These are phyloP conservation scores for Pleoardoris graminearum DNA, from an alignment of 2,329 filamentous ascomycete genomes.

Conservation along the genomic window DNA sequence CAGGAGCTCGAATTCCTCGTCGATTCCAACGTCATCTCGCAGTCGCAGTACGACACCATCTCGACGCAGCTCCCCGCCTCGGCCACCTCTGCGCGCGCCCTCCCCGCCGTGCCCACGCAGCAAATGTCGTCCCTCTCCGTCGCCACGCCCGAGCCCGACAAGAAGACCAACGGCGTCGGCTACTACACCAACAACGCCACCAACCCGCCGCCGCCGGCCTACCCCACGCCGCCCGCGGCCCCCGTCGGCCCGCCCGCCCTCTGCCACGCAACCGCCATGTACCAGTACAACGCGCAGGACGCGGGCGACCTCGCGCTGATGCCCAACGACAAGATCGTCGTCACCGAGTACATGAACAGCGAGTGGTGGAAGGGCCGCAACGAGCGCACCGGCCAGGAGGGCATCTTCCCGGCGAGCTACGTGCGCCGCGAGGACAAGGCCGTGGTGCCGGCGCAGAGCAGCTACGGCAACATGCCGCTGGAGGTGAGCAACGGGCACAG, in stretches of 20 bases:
- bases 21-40: conserved; percentile 77
- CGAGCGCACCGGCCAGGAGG: conserved; percentile 77
- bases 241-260: conserved; percentile 60
- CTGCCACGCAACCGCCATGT: conserved; percentile 77
- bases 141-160: conserved; percentile 36
- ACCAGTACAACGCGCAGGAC: conserved; percentile 79
- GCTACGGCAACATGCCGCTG: conserved; percentile 74
- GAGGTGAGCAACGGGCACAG: conserved; percentile 60
- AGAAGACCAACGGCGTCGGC: conserved; percentile 46
- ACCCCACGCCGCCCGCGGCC: conserved; percentile 53
- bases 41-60: conserved; percentile 75
- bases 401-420: conserved; percentile 94
- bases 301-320: conserved; percentile 80
- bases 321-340: conserved; percentile 76
- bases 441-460: conserved; percentile 56
- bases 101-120: conserved; percentile 36
- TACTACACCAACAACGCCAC: conserved; percentile 47
- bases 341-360: conserved; percentile 91
- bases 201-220: conserved; percentile 50
- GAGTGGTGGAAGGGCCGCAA: conserved; percentile 97
- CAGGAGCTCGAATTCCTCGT: conserved; percentile 91
- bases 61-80: conserved; percentile 74
- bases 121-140: conserved; percentile 41
- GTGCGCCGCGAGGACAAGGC: conserved; percentile 71
- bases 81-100: conserved; percentile 57